A percentile compares a stretch with the other conserved stretches of the same genome.
These are phyloP conservation scores for Fusarium anguioides DNA, from an alignment of 2,329 filamentous ascomycete genomes.

Conservation along the genomic window DNA sequence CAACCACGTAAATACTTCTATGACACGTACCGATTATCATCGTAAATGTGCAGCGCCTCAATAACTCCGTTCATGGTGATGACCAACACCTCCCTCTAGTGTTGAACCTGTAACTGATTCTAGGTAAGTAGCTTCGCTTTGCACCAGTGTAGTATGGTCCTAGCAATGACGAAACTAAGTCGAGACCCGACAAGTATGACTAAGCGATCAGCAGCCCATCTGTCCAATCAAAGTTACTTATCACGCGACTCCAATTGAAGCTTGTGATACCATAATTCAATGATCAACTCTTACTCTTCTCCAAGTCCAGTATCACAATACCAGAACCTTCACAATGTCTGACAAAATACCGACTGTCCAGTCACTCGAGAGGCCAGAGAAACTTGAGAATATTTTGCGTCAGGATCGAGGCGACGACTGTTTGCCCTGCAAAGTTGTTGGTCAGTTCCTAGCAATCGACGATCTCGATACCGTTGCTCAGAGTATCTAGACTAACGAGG, in stretches of 20 bases:
- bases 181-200: conserved; percentile 36
- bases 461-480: neutral
- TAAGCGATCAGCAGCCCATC: conserved; percentile 33
- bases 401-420: conserved; percentile 73
- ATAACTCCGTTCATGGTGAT: conserved; percentile 83
- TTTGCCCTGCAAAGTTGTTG: conserved; percentile 75
- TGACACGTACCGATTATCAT: conserved; percentile 82
- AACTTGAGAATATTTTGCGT: conserved; percentile 67
- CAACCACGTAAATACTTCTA: neutral
- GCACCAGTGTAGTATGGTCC: neutral
- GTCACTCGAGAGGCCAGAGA: conserved; percentile 69
- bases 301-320: neutral
- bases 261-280: conserved; percentile 27
- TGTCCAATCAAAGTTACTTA: conserved; percentile 37
- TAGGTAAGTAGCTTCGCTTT: conserved; percentile 17
- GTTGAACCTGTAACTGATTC: conserved; percentile 24
- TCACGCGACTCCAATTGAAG: conserved; percentile 27
- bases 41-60: conserved; percentile 96
- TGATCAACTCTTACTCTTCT: neutral
- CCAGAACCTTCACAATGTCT: conserved; percentile 44
- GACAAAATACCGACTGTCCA: conserved; percentile 62
- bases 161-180: conserved; percentile 48
- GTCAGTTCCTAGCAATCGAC: conserved; percentile 58
- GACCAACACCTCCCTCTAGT: conserved; percentile 44
- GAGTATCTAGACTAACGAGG: conserved; percentile 30